These are phyloP conservation scores for Globisporangium splendens DNA, from an alignment of 352 stramenopile species.

Conservation along the genomic window DNA sequence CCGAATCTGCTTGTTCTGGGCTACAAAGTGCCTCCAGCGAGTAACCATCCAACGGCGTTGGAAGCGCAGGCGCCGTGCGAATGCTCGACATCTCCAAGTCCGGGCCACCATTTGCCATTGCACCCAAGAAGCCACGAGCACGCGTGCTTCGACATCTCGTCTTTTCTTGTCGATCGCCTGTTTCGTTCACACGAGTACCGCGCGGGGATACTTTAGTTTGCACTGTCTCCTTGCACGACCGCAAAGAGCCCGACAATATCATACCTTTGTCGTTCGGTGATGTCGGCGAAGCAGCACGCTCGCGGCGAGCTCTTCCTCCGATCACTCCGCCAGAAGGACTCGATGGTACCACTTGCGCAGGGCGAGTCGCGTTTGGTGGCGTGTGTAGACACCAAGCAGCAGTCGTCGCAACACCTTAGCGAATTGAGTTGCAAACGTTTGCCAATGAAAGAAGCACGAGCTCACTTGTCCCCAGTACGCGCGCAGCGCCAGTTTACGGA, in stretches of 20 bases:
- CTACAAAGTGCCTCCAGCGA: constrained; percentile 6
- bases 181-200: neutral
- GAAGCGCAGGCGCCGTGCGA: constrained; percentile 5
- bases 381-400: neutral
- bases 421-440: neutral
- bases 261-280: neutral
- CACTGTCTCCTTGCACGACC: too few relatives aligned
- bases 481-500: constrained; percentile 8
- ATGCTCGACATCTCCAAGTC: neutral
- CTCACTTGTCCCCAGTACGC: constrained; percentile 2
- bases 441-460: constrained; percentile 5
- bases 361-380: neutral
- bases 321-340: constrained; percentile 1
- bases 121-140: constrained; percentile 7
- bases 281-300: neutral
- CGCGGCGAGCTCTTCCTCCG: constrained; percentile 1
- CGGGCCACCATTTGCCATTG: constrained; percentile 5
- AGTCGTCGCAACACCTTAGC: neutral
- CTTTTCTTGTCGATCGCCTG: neutral
- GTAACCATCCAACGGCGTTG: constrained; percentile 1
- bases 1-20: neutral
- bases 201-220: neutral
- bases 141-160: neutral
- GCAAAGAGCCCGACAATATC: neutral
- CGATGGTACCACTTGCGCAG: constrained; percentile 13